Percentiles rank a stretch among this genome's conserved stretches.
These are phyloP conservation scores for Arthroderma uncinatum DNA, from an alignment of 2,329 filamentous ascomycete species.

Conservation along the genomic window DNA sequence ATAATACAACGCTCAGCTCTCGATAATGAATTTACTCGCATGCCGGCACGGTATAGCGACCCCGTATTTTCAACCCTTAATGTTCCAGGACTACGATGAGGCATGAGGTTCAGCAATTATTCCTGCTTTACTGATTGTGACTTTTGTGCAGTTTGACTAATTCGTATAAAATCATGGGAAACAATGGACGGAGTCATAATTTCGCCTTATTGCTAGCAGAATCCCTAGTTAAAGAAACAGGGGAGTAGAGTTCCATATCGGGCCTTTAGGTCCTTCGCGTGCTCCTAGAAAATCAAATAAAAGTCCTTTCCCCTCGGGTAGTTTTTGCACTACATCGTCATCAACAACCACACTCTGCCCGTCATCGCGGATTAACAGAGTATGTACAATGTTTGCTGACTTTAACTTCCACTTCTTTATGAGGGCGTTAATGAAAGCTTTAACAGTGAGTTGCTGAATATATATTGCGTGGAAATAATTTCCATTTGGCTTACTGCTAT, in stretches of 20 bases:
- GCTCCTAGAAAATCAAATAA: conserved; percentile 43
- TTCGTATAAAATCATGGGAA: no score
- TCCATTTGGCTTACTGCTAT: conserved; percentile 31
- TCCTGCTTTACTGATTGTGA: no score
- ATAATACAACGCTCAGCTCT: no score
- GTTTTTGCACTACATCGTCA: conserved; percentile 72
- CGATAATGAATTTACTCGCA: no score
- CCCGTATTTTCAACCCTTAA: no score
- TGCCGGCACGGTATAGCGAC: no score
- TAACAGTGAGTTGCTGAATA: conserved; percentile 63
- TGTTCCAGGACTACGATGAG: no score
- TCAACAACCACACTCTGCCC: conserved; percentile 79
- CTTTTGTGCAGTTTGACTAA: no score
- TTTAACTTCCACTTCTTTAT: conserved; percentile 74
- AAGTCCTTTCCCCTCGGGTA: conserved; percentile 89
- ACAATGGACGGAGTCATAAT: no score
- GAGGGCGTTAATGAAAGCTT: conserved; percentile 61
- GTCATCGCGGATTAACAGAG: conserved; percentile 59
- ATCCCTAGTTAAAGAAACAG: no score
- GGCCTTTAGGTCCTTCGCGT: background rate
- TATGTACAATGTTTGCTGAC: conserved; percentile 55
- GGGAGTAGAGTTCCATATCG: background rate
- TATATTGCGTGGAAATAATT: conserved; percentile 79
- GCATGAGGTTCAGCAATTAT: no score
- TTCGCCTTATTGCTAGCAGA: no score